Evolutionary conservation across 768 basidiomycete species (phyloP).

Genomic region (Panaeolus cyanescens): DNA sequence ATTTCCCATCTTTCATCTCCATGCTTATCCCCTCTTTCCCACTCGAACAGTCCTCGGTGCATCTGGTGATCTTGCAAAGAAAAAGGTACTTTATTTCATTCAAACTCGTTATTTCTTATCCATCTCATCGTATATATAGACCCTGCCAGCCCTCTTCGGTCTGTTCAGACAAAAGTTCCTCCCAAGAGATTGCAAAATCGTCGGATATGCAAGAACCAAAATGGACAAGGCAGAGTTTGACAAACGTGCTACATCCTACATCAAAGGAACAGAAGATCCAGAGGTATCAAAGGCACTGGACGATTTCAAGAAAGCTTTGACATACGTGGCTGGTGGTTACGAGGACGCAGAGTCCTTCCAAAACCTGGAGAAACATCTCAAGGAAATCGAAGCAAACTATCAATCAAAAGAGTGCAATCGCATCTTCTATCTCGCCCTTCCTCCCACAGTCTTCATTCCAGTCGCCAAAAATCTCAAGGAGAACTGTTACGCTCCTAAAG

Average conservation of each 20-base stretch:
- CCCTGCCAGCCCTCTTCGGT: conserved; percentile 92
- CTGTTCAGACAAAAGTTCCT: conserved; percentile 82
- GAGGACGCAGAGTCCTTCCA: conserved; percentile 83
- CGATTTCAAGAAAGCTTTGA: conserved; percentile 79
- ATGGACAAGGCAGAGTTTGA: conserved; percentile 87
- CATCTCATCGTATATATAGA: conserved; percentile 49
- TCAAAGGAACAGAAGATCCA: conserved; percentile 74
- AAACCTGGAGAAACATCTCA: conserved; percentile 72
- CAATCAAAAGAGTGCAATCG: conserved; percentile 69
- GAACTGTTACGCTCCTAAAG: conserved; percentile 68
- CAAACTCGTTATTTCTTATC: conserved; percentile 3
- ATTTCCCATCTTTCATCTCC: conserved; percentile 13
- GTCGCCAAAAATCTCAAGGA: conserved; percentile 84
- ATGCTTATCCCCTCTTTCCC: conserved; percentile 8
- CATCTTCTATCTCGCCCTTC: conserved; percentile 95
- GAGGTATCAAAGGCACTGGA: conserved; percentile 64
- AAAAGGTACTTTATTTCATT: conserved; percentile 64
- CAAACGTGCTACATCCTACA: conserved; percentile 80
- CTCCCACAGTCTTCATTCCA: conserved; percentile 93
- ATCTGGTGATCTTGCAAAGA: conserved; percentile 97
- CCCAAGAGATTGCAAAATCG: conserved; percentile 83
- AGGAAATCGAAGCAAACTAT: conserved; percentile 76
- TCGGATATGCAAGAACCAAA: conserved; percentile 96
- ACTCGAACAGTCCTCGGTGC: conserved; percentile 80
- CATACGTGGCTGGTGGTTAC: conserved; percentile 88